Evolutionary conservation across 1,284 basidiomycete genomes (phyloP).

Genomic region (Inonotus hispidus): DNA sequence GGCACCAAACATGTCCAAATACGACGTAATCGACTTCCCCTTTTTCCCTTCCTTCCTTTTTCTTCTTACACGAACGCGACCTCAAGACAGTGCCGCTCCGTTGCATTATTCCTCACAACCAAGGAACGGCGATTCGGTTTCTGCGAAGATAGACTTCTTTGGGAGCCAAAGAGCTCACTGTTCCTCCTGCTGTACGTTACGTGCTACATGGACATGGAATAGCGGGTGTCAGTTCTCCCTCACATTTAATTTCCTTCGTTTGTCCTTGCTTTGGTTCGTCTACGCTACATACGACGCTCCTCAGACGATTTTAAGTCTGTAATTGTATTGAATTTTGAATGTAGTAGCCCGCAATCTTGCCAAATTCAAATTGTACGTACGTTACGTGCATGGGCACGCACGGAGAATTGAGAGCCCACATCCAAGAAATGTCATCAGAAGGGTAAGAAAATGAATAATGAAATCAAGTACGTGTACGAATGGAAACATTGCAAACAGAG

Average conservation of each 20-base stretch:
- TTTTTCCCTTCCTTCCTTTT: neutral
- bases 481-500: conserved; percentile 2
- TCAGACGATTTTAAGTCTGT: no score
- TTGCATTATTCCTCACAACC: conserved; percentile 31
- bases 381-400: no score
- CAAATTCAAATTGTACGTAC: neutral
- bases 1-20: neutral
- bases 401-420: neutral
- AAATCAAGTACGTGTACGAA: conserved; percentile 2
- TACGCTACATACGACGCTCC: no score
- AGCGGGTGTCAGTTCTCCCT: conserved; percentile 71
- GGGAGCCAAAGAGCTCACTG: conserved; percentile 59
- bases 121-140: conserved; percentile 68
- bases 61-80: conserved; percentile 41
- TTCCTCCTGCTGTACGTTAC: conserved; percentile 29
- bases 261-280: no score
- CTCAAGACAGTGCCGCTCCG: conserved; percentile 74
- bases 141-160: conserved; percentile 54
- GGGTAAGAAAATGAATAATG: neutral
- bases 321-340: no score
- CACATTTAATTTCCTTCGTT: conserved; percentile 48
- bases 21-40: neutral
- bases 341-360: neutral
- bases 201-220: conserved; percentile 41
- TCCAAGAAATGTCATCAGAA: neutral